Conservation (phyloP, 2,329 filamentous ascomycete genomes). For the Chaetomiaceae sp. region DNA sequence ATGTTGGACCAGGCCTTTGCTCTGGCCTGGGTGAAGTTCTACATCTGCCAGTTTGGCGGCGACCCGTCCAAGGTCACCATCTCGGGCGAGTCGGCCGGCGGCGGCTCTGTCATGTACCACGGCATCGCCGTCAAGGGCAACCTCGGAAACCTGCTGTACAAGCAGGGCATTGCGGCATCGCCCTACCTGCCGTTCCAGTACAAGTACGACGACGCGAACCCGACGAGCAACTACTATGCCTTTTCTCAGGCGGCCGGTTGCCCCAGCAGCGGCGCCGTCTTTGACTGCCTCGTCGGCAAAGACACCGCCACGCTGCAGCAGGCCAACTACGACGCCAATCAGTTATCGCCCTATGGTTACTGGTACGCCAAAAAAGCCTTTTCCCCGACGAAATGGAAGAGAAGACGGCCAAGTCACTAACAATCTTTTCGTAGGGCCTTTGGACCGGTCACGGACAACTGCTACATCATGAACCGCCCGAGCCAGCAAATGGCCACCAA, state of each 20-base stretch:
- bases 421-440: constrained; percentile 31
- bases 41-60: constrained; percentile 30
- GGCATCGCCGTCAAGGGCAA: constrained; percentile 22
- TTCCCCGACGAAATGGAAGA: no score
- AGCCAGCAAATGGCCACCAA: constrained; percentile 29
- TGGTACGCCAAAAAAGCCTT: constrained; percentile 20
- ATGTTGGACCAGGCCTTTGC: constrained; percentile 28
- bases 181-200: constrained; percentile 55
- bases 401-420: not conserved
- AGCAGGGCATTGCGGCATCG: constrained; percentile 32
- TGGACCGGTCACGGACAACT: constrained; percentile 36
- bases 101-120: constrained; percentile 28
- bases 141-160: constrained; percentile 25
- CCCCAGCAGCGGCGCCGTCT: constrained; percentile 25
- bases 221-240: constrained; percentile 32
- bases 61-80: constrained; percentile 29
- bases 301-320: constrained; percentile 34
- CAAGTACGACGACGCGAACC: constrained; percentile 32
- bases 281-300: constrained; percentile 35
- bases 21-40: constrained; percentile 28
- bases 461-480: constrained; percentile 32
- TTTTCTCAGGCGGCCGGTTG: constrained; percentile 36
- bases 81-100: constrained; percentile 31
- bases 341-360: constrained; percentile 20
- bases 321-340: constrained; percentile 34